Percentiles rank a stretch among this genome's conserved stretches.
Evolutionary conservation across 129 eudicot genomes (phyloP).

Genomic region (Flaveria linearis): DNA sequence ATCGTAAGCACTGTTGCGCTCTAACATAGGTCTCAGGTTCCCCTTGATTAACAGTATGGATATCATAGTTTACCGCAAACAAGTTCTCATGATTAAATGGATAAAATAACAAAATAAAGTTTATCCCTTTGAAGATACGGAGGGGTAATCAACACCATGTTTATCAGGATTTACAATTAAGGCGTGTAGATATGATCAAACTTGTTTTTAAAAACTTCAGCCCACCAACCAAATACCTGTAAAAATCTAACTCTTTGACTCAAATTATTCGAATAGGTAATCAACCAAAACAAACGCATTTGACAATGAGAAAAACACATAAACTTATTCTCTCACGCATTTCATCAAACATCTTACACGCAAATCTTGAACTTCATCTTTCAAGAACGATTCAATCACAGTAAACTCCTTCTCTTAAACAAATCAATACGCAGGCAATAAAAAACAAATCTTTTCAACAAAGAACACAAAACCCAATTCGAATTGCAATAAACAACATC

Average conservation of each 20-base stretch:
- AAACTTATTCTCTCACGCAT: slow-evolving; percentile 22
- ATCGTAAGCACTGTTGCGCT: too few relatives aligned
- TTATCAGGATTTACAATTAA: slow-evolving; percentile 3
- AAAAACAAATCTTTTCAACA: not conserved
- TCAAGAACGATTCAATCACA: not conserved
- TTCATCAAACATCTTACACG: slow-evolving; percentile 20
- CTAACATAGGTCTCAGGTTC: too few relatives aligned
- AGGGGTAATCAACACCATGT: not conserved
- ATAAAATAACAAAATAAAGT: too few relatives aligned
- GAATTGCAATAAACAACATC: not conserved
- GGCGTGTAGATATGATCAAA: slow-evolving; percentile 18
- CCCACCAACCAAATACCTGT: slow-evolving; percentile 25
- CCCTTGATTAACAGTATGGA: too few relatives aligned
- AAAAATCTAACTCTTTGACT: slow-evolving; percentile 37
- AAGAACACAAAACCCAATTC: not conserved
- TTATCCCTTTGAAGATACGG: too few relatives aligned
- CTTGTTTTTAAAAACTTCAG: not conserved
- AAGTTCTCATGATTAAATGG: too few relatives aligned
- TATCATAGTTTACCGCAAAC: too few relatives aligned
- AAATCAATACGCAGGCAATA: not conserved
- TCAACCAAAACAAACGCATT: not conserved
- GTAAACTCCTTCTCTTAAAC: not conserved
- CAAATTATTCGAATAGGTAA: slow-evolving; percentile 19
- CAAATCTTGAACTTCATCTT: not conserved
- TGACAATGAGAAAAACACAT: not conserved